These are phyloP conservation scores for Yamadazyma trypodendri DNA, from an alignment of 1,139 yeast species.

Conservation along the genomic window DNA sequence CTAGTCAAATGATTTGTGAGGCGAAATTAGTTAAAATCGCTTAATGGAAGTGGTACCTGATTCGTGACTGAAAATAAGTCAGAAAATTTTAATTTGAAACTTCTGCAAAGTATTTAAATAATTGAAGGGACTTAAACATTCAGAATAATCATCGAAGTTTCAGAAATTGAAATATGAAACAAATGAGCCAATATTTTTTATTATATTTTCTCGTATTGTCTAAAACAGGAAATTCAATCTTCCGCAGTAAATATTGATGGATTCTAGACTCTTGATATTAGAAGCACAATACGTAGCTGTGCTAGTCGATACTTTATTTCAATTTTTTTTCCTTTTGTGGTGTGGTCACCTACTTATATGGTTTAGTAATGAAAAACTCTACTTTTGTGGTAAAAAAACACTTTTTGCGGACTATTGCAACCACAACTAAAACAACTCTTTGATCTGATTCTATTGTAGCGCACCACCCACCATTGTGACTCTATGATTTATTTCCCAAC, in stretches of 20 bases:
- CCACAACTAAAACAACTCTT: too few relatives aligned
- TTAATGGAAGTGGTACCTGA: not conserved
- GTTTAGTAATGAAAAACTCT: too few relatives aligned
- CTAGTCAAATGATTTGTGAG: not conserved
- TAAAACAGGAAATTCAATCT: slow-evolving; percentile 2
- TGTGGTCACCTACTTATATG: too few relatives aligned
- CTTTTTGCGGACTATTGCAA: too few relatives aligned
- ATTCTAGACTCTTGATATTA: slow-evolving; percentile 1
- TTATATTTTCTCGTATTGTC: slow-evolving; percentile 1
- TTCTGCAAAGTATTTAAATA: slow-evolving; percentile 2
- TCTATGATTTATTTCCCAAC: too few relatives aligned
- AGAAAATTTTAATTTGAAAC: slow-evolving; percentile 5
- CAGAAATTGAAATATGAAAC: slow-evolving; percentile 7
- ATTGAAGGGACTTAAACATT: not conserved
- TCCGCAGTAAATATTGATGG: not conserved
- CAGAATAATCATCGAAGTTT: not conserved
- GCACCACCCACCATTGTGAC: too few relatives aligned
- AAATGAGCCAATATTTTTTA: slow-evolving; percentile 3
- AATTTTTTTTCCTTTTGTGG: too few relatives aligned
- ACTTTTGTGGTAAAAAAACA: too few relatives aligned
- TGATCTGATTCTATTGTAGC: too few relatives aligned
- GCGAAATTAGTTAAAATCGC: not conserved
- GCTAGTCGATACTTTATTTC: not conserved
- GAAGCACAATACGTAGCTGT: too few relatives aligned
- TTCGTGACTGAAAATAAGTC: not conserved